Percentiles rank a stretch among this genome's conserved stretches.
These are phyloP conservation scores for Pontederia crassipes DNA, from an alignment of 176 grass and related monocot genomes.

Conservation along the genomic window DNA sequence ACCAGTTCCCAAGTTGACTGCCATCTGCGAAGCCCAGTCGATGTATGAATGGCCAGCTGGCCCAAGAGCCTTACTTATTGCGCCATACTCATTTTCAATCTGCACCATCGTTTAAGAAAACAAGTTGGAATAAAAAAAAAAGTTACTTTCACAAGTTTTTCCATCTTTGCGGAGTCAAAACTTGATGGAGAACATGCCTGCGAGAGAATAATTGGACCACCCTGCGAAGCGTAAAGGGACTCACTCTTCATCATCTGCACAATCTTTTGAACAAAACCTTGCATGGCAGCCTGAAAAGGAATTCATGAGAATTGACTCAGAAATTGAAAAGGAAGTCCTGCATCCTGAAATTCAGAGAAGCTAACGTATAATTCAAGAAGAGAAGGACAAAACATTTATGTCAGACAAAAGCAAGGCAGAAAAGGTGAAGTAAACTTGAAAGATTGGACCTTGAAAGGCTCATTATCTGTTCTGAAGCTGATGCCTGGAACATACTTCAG, in stretches of 20 bases:
- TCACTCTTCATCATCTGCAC: slow-evolving; percentile 89
- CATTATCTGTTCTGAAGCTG: slow-evolving; percentile 98
- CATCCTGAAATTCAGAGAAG: background rate
- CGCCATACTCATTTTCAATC: slow-evolving; percentile 99
- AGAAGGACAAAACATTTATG: background rate
- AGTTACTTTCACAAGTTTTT: background rate
- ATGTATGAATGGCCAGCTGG: slow-evolving; percentile 69
- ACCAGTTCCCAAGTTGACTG: slow-evolving; percentile 57
- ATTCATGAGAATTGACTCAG: slow-evolving; percentile 10
- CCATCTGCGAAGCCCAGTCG: slow-evolving; percentile 95
- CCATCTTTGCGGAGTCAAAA: slow-evolving; percentile 15
- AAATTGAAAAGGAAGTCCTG: background rate
- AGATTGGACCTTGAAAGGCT: slow-evolving; percentile 76
- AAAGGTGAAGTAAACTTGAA: background rate
- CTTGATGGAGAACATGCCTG: slow-evolving; percentile 46
- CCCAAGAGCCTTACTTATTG: slow-evolving; percentile 77
- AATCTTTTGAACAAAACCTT: slow-evolving; percentile 90
- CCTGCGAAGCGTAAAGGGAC: slow-evolving; percentile 88
- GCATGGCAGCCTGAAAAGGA: slow-evolving; percentile 75
- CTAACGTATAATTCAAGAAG: background rate
- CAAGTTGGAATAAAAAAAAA: slow-evolving; percentile 2
- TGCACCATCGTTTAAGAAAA: slow-evolving; percentile 26
- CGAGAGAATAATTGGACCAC: slow-evolving; percentile 94
- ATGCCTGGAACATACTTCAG: slow-evolving; percentile 97
- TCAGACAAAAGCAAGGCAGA: background rate